These are phyloP conservation scores for Takakia lepidozioides DNA, from an alignment of 225 moss, liverwort and hornwort species.

Conservation along the genomic window DNA sequence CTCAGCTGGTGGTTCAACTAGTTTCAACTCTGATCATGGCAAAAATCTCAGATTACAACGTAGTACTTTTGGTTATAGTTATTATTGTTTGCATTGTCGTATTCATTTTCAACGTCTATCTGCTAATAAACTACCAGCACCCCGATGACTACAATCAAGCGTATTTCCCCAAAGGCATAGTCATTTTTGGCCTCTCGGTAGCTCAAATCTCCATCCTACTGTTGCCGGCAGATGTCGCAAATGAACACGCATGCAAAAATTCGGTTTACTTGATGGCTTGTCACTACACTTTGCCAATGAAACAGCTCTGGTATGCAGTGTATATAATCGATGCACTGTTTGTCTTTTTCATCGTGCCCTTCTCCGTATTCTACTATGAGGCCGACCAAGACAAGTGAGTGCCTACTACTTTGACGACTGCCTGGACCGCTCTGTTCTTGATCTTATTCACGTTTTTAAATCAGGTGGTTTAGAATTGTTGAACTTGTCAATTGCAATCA, in stretches of 20 bases:
- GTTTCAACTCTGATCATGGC: neutral
- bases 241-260: constrained; percentile 62
- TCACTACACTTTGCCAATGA: constrained; percentile 86
- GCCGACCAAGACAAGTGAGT: constrained; percentile 89
- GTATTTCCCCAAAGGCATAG: constrained; percentile 77
- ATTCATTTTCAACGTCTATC: constrained; percentile 64
- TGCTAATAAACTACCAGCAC: constrained; percentile 85
- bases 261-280: constrained; percentile 70
- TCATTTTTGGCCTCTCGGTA: constrained; percentile 76
- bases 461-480: too few species aligned
- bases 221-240: constrained; percentile 92
- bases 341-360: constrained; percentile 71
- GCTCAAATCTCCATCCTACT: constrained; percentile 86
- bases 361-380: constrained; percentile 86
- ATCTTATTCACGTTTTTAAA: too few species aligned
- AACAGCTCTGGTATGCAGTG: constrained; percentile 83
- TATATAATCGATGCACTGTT: constrained; percentile 66
- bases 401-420: too few species aligned
- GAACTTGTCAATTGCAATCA: too few species aligned
- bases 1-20: too few species aligned
- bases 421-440: too few species aligned
- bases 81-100: constrained; percentile 66
- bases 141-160: constrained; percentile 91
- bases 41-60: constrained; percentile 41
- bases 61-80: constrained; percentile 65